These are phyloP conservation scores for Echium plantagineum DNA, from an alignment of 257 asterid species.

Conservation along the genomic window DNA sequence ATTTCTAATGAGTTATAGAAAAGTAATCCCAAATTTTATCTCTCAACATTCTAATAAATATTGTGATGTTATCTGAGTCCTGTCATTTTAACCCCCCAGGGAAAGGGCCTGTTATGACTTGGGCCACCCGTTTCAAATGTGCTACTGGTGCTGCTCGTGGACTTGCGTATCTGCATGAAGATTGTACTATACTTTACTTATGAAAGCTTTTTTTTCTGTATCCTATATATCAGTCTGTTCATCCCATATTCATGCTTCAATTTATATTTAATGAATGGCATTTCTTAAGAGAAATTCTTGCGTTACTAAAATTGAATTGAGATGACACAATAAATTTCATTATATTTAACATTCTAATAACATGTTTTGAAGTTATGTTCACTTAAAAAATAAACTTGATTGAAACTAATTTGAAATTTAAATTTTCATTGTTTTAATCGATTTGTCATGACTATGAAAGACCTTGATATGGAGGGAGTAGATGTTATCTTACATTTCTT, in stretches of 20 bases:
- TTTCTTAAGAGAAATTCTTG: not conserved
- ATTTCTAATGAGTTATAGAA: not conserved
- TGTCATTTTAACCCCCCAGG: conserved; percentile 20
- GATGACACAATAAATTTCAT: not conserved
- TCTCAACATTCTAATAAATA: not conserved
- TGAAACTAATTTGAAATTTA: not conserved
- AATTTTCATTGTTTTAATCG: not conserved
- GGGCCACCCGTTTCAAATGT: conserved; percentile 78
- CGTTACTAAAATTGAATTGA: not conserved
- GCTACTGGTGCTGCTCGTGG: conserved; percentile 96
- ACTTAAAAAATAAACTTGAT: not conserved
- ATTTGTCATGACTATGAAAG: not conserved
- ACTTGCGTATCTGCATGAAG: conserved; percentile 85
- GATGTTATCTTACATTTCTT: not conserved
- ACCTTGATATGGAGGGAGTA: not conserved
- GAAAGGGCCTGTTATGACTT: conserved; percentile 46
- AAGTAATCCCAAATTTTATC: not conserved
- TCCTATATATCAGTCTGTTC: not conserved
- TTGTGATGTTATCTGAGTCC: not conserved
- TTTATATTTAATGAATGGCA: not conserved
- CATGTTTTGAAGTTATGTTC: not conserved
- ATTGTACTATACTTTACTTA: conserved; percentile 41
- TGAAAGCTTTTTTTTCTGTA: not conserved
- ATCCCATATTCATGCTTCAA: not conserved
- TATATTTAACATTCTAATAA: not conserved